phyloP scores from a whole-genome alignment of 2,329 filamentous ascomycete genomes.

The Tolypocladium endophyticum region DNA sequence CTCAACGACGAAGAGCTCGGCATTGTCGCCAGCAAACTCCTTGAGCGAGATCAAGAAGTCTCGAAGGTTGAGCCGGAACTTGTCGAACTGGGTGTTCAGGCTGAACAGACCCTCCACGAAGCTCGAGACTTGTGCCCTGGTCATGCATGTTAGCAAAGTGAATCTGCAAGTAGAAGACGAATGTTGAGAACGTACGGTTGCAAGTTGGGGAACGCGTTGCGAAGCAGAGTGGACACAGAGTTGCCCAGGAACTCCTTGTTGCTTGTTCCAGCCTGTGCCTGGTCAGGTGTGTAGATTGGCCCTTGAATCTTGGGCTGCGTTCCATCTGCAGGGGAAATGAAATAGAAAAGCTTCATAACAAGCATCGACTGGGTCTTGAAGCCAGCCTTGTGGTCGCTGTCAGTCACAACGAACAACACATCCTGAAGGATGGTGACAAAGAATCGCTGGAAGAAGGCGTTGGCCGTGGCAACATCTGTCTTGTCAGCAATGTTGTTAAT shows the following conservation, averaged over 20 bases:
- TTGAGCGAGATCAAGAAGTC: constrained; percentile 97
- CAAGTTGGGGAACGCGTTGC: constrained; percentile 87
- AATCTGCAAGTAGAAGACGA: neutral
- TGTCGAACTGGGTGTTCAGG: constrained; percentile 78
- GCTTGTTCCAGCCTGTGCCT: constrained; percentile 70
- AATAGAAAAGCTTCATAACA: constrained; percentile 90
- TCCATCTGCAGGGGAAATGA: constrained; percentile 64
- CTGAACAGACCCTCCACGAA: constrained; percentile 89
- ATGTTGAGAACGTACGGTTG: constrained; percentile 57
- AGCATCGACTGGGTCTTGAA: constrained; percentile 97
- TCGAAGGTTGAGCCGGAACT: constrained; percentile 90
- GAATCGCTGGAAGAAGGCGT: constrained; percentile 96
- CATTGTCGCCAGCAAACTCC: constrained; percentile 92
- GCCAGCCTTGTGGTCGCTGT: constrained; percentile 95
- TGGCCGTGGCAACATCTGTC: constrained; percentile 74
- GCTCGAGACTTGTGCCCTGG: constrained; percentile 70
- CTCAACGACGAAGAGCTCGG: constrained; percentile 87
- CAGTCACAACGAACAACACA: constrained; percentile 95
- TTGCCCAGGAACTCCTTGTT: constrained; percentile 87
- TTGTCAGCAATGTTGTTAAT: constrained; percentile 97
- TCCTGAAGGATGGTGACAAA: constrained; percentile 93
- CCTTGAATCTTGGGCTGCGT: constrained; percentile 76
- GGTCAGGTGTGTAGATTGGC: constrained; percentile 77
- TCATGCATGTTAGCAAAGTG: constrained; percentile 20
- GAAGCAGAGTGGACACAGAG: constrained; percentile 76